These are phyloP conservation scores for Coemansia sp. DNA, from an alignment of 192 early-diverging fungal species.

Conservation along the genomic window DNA sequence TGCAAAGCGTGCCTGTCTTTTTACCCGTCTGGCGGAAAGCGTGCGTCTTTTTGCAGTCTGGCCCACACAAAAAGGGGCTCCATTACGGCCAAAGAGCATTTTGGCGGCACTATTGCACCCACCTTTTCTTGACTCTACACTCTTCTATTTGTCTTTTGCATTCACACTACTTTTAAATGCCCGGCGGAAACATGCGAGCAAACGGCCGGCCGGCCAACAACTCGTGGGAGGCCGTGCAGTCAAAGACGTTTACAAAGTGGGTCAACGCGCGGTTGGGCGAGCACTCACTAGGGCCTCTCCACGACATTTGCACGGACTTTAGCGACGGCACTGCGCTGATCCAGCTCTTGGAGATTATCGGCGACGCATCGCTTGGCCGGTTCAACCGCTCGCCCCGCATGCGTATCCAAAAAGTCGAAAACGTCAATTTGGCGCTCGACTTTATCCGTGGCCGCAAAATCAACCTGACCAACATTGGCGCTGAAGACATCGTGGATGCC, in stretches of 20 bases:
- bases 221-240: constrained; percentile 86
- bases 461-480: constrained; percentile 91
- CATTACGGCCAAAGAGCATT: too few relatives aligned
- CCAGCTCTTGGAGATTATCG: constrained; percentile 88
- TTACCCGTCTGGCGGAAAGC: not conserved
- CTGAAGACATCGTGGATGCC: constrained; percentile 94
- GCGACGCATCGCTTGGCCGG: constrained; percentile 79
- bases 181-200: constrained; percentile 31
- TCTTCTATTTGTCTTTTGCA: not conserved
- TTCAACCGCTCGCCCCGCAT: constrained; percentile 88
- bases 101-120: too few relatives aligned
- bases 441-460: constrained; percentile 88
- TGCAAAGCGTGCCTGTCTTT: not conserved
- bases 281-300: constrained; percentile 48
- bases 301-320: constrained; percentile 63
- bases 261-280: constrained; percentile 74
- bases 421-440: constrained; percentile 90
- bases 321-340: constrained; percentile 69
- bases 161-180: constrained; percentile 18
- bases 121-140: not conserved
- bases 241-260: constrained; percentile 88
- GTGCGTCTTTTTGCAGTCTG: not conserved
- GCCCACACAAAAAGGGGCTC: not conserved
- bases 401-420: constrained; percentile 94
- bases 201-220: constrained; percentile 36